Evolutionary conservation across 768 basidiomycete species (phyloP), one percentile per base, ranked within the genome.

Genomic region (Dentipellis sp.): DNA sequence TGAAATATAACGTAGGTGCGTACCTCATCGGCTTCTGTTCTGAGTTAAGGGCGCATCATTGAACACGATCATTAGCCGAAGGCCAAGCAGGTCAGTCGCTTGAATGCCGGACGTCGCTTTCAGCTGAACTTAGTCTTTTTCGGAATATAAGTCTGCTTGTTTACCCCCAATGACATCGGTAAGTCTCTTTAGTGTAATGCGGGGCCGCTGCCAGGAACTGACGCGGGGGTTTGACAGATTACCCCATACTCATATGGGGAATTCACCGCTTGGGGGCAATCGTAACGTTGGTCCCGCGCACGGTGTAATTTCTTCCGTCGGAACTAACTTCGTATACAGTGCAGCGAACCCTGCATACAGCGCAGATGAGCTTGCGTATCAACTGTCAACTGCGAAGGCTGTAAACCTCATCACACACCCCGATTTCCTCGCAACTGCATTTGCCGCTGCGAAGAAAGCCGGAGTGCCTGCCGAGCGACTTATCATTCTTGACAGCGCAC

Each of bases 311-410:
- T 45, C 23, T 56, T 16, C 34, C 52, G n/a, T 48, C 45, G 35
- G 50, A 53, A 42, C 19, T 34, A 17, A 10, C 38, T 16, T 12
- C 35, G 2, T 9, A 45, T 17, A 22, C 40, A 84, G 83, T 11
- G 80, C 81, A 16, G 80, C 82, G 10, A 87, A 87, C 60, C 85
- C 85, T 2, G 68, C 69, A 5, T 86, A 78, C 64, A 80, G 77
- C 14, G 63, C 70, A 2, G 78, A 80, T 10, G 85, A 87, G 62
- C 74, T 87, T 2, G 69, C 67, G 3, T 73, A 86, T 63, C 84
- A 86, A 64, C 71, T 86, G 14, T 55, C 56, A 1, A 21, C 55
- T 16, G 36, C 56, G n/a, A 62, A 56, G 21, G 52, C 61, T 5
- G 35, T 50, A 12, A n/a, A 72, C 10, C 49, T 74, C 23, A 56